These are phyloP conservation scores for Hymenoscyphus occultus DNA, from an alignment of 2,329 filamentous ascomycete species.

Conservation along the genomic window DNA sequence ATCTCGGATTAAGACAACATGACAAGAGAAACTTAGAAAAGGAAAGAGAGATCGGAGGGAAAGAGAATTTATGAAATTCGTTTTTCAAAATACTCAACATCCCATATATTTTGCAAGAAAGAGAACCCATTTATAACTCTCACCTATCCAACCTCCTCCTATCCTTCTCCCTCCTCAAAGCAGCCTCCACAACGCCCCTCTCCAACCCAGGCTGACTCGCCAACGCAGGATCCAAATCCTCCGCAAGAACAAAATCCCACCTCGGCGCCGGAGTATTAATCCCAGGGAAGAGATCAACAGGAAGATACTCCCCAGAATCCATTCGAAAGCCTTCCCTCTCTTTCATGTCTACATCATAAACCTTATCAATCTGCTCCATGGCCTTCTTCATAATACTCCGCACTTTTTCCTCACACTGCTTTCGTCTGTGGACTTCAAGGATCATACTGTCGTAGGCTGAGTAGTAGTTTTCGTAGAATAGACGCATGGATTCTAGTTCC, in stretches of 20 bases:
- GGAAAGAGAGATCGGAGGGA: too few relatives aligned
- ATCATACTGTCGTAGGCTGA: slow-evolving; percentile 81
- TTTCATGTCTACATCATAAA: slow-evolving; percentile 69
- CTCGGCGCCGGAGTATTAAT: slow-evolving; percentile 49
- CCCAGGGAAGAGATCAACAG: slow-evolving; percentile 82
- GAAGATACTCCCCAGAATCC: slow-evolving; percentile 82
- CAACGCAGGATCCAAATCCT: slow-evolving; percentile 18
- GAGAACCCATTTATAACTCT: too few relatives aligned
- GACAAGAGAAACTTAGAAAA: too few relatives aligned
- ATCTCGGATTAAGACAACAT: too few relatives aligned
- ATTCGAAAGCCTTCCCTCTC: slow-evolving; percentile 76
- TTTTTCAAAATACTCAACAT: too few relatives aligned
- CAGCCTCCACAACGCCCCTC: slow-evolving; percentile 29
- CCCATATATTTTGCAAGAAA: too few relatives aligned
- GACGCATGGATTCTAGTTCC: slow-evolving; percentile 72
- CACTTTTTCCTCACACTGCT: slow-evolving; percentile 69
- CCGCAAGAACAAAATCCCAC: slow-evolving; percentile 30
- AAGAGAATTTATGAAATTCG: too few relatives aligned
- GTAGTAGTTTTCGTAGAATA: slow-evolving; percentile 86
- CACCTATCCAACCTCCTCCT: slow-evolving; percentile 21
- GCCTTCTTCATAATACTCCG: slow-evolving; percentile 74
- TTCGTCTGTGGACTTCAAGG: slow-evolving; percentile 76
- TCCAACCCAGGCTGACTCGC: slow-evolving; percentile 27
- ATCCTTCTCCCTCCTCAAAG: slow-evolving; percentile 29
- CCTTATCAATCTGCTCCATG: slow-evolving; percentile 68